phyloP scores from a whole-genome alignment of 2,329 filamentous ascomycete species.

The Tolypocladium sp. region DNA sequence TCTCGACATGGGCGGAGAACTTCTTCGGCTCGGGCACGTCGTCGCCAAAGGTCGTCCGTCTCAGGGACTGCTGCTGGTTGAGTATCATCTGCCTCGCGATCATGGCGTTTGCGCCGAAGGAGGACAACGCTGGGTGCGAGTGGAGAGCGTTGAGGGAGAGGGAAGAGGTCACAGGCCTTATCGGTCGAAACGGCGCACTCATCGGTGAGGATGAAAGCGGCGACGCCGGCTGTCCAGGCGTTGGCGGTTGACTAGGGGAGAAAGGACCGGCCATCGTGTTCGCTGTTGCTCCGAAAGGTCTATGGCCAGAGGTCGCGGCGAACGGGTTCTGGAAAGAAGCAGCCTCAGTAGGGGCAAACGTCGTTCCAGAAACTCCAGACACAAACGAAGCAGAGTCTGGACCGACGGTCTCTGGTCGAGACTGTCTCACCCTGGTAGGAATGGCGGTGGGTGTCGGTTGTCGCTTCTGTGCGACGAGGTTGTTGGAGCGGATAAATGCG shows the following conservation, averaged over 20 bases:
- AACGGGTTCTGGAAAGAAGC: constrained; percentile 4
- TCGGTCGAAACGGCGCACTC: constrained; percentile 7
- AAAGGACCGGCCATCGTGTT: constrained; percentile 4
- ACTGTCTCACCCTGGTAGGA: constrained; percentile 12
- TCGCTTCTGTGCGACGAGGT: constrained; percentile 30
- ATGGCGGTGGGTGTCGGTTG: constrained; percentile 11
- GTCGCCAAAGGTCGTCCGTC: constrained; percentile 27
- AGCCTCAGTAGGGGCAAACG: constrained; percentile 20
- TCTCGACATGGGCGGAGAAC: constrained; percentile 39
- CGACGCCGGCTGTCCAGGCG: constrained; percentile 8
- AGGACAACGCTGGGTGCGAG: constrained; percentile 11
- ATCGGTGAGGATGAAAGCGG: constrained; percentile 13
- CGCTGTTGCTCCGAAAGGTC: neutral
- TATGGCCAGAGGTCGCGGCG: neutral
- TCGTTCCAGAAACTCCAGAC: constrained; percentile 23
- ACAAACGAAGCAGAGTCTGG: constrained; percentile 18
- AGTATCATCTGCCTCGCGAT: constrained; percentile 32
- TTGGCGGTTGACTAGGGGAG: constrained; percentile 10
- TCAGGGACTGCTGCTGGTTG: constrained; percentile 33
- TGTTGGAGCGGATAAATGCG: constrained; percentile 50
- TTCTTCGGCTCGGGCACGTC: constrained; percentile 32
- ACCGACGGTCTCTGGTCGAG: constrained; percentile 9
- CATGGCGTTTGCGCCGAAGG: constrained; percentile 10
- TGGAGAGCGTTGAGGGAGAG: constrained; percentile 13
- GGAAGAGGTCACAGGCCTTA: constrained; percentile 12